Conservation (phyloP, 768 basidiomycete species). For the Boletus tomentosulus region DNA sequence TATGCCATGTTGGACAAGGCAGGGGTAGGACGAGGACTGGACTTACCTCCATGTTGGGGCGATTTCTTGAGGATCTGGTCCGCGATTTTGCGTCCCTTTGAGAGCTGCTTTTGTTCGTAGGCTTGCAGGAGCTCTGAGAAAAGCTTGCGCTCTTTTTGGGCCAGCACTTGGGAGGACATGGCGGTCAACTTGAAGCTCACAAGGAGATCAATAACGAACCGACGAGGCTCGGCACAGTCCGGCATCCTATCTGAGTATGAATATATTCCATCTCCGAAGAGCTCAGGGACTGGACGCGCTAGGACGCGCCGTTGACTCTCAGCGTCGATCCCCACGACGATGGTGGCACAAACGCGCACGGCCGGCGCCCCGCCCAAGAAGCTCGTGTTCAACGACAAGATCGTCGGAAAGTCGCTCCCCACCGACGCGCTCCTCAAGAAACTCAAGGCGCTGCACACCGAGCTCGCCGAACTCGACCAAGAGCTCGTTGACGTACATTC, state of each 20-base stretch:
- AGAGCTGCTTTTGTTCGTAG: conserved; percentile 87
- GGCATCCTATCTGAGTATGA: conserved; percentile 1
- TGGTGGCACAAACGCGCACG: conserved; percentile 75
- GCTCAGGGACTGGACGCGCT: conserved; percentile 1
- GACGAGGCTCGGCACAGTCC: neutral
- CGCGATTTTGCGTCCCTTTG: conserved; percentile 85
- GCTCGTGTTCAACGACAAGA: conserved; percentile 77
- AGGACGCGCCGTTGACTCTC: neutral
- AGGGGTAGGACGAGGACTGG: neutral
- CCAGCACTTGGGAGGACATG: conserved; percentile 38
- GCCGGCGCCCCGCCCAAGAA: conserved; percentile 52
- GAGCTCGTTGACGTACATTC: conserved; percentile 76
- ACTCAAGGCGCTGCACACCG: conserved; percentile 70
- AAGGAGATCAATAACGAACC: too few relatives aligned
- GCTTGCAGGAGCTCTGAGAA: conserved; percentile 84
- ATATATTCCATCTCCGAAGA: conserved; percentile 6
- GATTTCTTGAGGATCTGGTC: conserved; percentile 94
- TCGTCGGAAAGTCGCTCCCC: conserved; percentile 68
- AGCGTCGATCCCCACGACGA: conserved; percentile 29
- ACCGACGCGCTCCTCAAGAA: conserved; percentile 86
- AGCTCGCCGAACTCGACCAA: conserved; percentile 83
- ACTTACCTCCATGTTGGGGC: conserved; percentile 90
- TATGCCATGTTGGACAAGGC: conserved; percentile 29
- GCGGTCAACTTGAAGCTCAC: neutral
- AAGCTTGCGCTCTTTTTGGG: conserved; percentile 77